These are phyloP conservation scores for Sodiomyces alkalinus DNA, from an alignment of 2,329 filamentous ascomycete genomes.

Conservation along the genomic window DNA sequence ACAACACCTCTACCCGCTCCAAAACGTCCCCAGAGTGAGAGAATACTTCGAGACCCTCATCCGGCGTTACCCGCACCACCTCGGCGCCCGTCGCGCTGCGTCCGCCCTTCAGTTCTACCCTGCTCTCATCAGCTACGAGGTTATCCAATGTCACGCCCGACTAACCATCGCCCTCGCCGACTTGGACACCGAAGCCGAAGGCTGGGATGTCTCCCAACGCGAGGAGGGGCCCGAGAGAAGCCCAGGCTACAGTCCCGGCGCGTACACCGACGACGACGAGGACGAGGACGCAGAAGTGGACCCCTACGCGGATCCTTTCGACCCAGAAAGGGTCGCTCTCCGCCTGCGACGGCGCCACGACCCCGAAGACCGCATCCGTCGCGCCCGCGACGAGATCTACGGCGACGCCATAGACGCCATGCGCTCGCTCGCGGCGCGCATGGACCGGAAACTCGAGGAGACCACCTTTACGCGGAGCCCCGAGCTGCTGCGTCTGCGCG, in stretches of 20 bases:
- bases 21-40: constrained; percentile 28
- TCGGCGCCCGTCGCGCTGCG: constrained; percentile 38
- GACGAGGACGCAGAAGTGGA: constrained; percentile 1
- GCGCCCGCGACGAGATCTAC: constrained; percentile 22
- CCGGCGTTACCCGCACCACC: constrained; percentile 58
- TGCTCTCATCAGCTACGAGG: constrained; percentile 65
- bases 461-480: constrained; percentile 55
- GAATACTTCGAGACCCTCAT: constrained; percentile 66
- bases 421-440: constrained; percentile 45
- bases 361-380: constrained; percentile 10
- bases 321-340: too few relatives aligned
- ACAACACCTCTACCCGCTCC: constrained; percentile 13
- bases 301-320: background rate
- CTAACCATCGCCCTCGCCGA: constrained; percentile 27
- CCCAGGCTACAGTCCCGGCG: too few relatives aligned
- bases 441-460: constrained; percentile 56
- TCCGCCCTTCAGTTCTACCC: constrained; percentile 68
- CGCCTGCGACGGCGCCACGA: too few relatives aligned
- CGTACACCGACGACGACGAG: constrained; percentile 13
- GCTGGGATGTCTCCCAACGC: constrained; percentile 10
- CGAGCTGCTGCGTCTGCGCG: constrained; percentile 54
- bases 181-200: constrained; percentile 16
- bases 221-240: too few relatives aligned
- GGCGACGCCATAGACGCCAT: constrained; percentile 41
- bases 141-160: constrained; percentile 57